Percentiles rank a stretch among this genome's conserved stretches.
phyloP scores from a whole-genome alignment of 208 protist species.

The Wallacemonas sp. region DNA sequence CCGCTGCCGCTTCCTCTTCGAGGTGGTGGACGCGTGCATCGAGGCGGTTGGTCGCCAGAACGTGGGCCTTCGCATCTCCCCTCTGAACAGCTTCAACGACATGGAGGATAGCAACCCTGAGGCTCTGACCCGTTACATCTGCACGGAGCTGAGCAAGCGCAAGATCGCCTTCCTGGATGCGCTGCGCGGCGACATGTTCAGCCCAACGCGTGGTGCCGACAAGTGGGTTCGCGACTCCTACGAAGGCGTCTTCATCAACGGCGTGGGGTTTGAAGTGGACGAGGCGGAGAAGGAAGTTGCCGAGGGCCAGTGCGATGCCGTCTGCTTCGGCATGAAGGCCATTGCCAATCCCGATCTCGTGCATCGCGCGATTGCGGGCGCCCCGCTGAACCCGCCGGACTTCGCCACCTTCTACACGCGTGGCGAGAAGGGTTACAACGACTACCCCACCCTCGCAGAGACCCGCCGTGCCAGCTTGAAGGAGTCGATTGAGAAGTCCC shows the following conservation, averaged over 20 bases:
- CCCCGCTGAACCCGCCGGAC: slow-evolving; percentile 32
- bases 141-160: slow-evolving; percentile 48
- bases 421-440: slow-evolving; percentile 38
- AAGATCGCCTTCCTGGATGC: slow-evolving; percentile 50
- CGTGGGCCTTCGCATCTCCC: slow-evolving; percentile 63
- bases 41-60: slow-evolving; percentile 36
- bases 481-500: not conserved
- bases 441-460: slow-evolving; percentile 33
- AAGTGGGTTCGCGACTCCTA: slow-evolving; percentile 48
- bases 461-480: slow-evolving; percentile 5
- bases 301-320: slow-evolving; percentile 41
- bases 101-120: slow-evolving; percentile 39
- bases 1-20: slow-evolving; percentile 66
- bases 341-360: slow-evolving; percentile 80
- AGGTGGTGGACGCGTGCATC: slow-evolving; percentile 69
- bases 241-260: slow-evolving; percentile 46
- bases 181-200: slow-evolving; percentile 34
- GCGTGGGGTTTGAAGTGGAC: slow-evolving; percentile 41
- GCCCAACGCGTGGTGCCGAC: slow-evolving; percentile 22
- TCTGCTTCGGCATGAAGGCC: slow-evolving; percentile 53
- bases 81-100: slow-evolving; percentile 51
- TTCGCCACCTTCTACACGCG: slow-evolving; percentile 36
- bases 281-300: slow-evolving; percentile 41
- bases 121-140: slow-evolving; percentile 47
- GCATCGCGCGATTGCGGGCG: slow-evolving; percentile 30